A percentile compares a stretch with the other conserved stretches of the same genome.
phyloP scores from a whole-genome alignment of 306 rosid genomes.

The Prunus mume region DNA sequence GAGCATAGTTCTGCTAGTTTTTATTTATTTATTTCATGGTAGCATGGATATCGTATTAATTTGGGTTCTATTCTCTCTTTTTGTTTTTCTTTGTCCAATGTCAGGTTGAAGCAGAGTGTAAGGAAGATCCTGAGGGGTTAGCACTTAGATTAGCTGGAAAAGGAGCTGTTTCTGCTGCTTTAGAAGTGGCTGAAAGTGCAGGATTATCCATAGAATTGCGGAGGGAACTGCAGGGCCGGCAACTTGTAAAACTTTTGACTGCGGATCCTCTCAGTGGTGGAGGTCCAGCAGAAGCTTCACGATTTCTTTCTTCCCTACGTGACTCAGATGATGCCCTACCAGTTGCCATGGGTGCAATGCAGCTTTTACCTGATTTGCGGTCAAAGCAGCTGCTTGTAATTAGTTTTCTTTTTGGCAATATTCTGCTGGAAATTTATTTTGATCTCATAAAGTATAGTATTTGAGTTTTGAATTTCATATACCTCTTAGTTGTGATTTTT shows the following conservation, averaged over 20 bases:
- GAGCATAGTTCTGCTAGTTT: not conserved
- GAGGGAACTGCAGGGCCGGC: conserved; percentile 94
- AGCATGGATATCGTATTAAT: not conserved
- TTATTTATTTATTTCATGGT: not conserved
- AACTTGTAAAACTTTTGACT: conserved; percentile 96
- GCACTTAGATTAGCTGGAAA: conserved; percentile 96
- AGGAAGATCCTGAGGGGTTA: conserved; percentile 97
- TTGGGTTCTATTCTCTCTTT: not conserved
- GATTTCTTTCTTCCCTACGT: conserved; percentile 91
- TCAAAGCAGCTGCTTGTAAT: conserved; percentile 97
- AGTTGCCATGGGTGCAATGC: conserved; percentile 99
- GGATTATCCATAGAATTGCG: conserved; percentile 85
- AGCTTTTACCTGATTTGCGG: conserved; percentile 88
- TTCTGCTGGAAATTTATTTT: conserved; percentile 22
- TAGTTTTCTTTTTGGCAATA: not conserved
- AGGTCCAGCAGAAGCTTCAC: conserved; percentile 99
- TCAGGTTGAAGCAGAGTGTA: conserved; percentile 97
- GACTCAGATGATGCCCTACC: conserved; percentile 96
- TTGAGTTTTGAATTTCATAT: conserved; percentile 25
- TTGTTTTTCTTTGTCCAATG: conserved; percentile 13
- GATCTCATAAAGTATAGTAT: conserved; percentile 13
- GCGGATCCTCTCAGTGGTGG: conserved; percentile 99
- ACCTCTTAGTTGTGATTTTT: conserved; percentile 21
- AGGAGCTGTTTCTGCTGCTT: conserved; percentile 98
- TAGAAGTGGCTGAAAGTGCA: conserved; percentile 98